Evolutionary conservation across 2,329 filamentous ascomycete genomes (phyloP).

Genomic region (Coleophoma eucalyptorum): DNA sequence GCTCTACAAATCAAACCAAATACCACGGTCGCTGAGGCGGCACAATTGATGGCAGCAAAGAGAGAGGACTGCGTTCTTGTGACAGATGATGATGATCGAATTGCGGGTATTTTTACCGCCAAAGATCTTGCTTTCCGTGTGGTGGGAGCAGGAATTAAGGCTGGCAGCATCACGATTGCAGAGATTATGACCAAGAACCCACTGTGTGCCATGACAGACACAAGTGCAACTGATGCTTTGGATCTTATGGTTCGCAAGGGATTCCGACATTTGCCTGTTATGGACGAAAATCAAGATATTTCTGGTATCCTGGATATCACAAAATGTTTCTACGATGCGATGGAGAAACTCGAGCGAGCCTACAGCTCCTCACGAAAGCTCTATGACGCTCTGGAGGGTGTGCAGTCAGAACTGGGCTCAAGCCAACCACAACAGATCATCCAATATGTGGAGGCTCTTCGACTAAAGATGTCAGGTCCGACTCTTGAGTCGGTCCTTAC

Average conservation of each 20-base stretch:
- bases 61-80: slow-evolving; percentile 96
- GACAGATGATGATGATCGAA: slow-evolving; percentile 95
- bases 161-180: slow-evolving; percentile 85
- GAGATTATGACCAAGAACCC: slow-evolving; percentile 99
- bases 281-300: slow-evolving; percentile 99
- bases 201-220: slow-evolving; percentile 93
- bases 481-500: slow-evolving; percentile 93
- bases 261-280: slow-evolving; percentile 94
- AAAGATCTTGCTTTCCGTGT: slow-evolving; percentile 98
- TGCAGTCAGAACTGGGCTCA: slow-evolving; percentile 92
- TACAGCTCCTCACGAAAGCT: slow-evolving; percentile 98
- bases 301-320: slow-evolving; percentile 97
- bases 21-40: slow-evolving; percentile 92
- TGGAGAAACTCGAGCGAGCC: slow-evolving; percentile 98
- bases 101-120: slow-evolving; percentile 97
- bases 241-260: slow-evolving; percentile 98
- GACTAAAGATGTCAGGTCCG: slow-evolving; percentile 95
- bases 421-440: slow-evolving; percentile 98
- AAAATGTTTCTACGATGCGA: slow-evolving; percentile 99
- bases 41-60: slow-evolving; percentile 98
- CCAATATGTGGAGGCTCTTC: slow-evolving; percentile 94
- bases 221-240: slow-evolving; percentile 93
- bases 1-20: slow-evolving; percentile 96
- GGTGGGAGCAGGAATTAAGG: slow-evolving; percentile 85
- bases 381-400: slow-evolving; percentile 95